Evolutionary conservation across 495 filamentous ascomycete species (phyloP).

Genomic region (Articulospora tetracladia): DNA sequence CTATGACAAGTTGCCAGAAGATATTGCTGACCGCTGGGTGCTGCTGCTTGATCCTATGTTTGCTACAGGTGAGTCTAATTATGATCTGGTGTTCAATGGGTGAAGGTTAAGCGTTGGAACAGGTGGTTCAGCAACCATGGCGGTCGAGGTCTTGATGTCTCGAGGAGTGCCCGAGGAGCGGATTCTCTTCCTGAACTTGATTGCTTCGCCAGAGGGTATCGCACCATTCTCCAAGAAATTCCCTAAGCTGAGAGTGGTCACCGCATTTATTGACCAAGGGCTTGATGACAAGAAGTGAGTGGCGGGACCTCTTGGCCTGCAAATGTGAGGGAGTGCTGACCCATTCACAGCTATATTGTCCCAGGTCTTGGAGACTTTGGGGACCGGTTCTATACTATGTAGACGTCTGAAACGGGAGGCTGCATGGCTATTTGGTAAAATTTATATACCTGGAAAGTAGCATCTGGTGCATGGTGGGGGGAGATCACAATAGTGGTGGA

Average conservation of each 20-base stretch:
- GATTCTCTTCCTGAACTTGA: slow-evolving; percentile 93
- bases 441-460: too few species aligned
- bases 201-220: slow-evolving; percentile 91
- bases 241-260: slow-evolving; percentile 89
- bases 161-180: slow-evolving; percentile 91
- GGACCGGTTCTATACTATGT: slow-evolving; percentile 94
- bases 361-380: slow-evolving; percentile 96
- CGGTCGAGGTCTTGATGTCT: slow-evolving; percentile 84
- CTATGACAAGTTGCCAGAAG: slow-evolving; percentile 93
- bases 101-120: background rate
- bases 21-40: slow-evolving; percentile 90
- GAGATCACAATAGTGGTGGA: background rate
- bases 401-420: background rate
- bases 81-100: background rate
- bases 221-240: slow-evolving; percentile 85
- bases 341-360: slow-evolving; percentile 75
- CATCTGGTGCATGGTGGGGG: background rate
- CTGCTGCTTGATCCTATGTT: slow-evolving; percentile 98
- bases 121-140: slow-evolving; percentile 96
- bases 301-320: background rate
- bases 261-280: slow-evolving; percentile 88
- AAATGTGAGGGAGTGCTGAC: slow-evolving; percentile 23
- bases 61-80: slow-evolving; percentile 71
- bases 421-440: background rate
- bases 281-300: slow-evolving; percentile 15